phyloP scores from a whole-genome alignment of 208 protist species.

The Crithidia thermophila region DNA sequence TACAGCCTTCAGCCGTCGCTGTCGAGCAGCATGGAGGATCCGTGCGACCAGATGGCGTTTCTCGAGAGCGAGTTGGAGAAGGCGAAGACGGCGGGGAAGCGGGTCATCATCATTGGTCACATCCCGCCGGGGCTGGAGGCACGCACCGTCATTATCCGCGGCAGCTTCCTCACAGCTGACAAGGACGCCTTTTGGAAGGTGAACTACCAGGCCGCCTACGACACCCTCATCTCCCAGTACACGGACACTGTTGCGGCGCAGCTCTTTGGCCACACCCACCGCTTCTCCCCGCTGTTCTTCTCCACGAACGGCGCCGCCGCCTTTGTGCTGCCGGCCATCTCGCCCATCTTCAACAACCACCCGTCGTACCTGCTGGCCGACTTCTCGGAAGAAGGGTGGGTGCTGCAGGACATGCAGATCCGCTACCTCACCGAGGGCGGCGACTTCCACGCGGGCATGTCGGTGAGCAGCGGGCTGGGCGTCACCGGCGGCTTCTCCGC shows the following conservation, averaged over 20 bases:
- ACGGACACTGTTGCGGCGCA: constrained; percentile 46
- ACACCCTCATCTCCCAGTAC: constrained; percentile 49
- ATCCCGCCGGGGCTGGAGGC: constrained; percentile 62
- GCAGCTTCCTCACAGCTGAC: not conserved
- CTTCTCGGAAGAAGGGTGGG: constrained; percentile 39
- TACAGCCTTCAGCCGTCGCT: constrained; percentile 37
- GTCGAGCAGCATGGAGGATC: constrained; percentile 49
- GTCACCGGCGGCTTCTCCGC: constrained; percentile 29
- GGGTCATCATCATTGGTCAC: constrained; percentile 81
- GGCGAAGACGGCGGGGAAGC: constrained; percentile 37
- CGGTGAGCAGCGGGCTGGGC: constrained; percentile 35
- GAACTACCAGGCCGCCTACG: constrained; percentile 54
- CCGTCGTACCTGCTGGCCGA: constrained; percentile 72
- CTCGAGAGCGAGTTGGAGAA: constrained; percentile 42
- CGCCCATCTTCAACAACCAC: constrained; percentile 63
- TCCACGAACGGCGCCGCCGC: constrained; percentile 17
- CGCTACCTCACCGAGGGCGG: constrained; percentile 46
- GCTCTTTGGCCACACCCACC: constrained; percentile 81
- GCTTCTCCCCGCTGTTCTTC: constrained; percentile 52
- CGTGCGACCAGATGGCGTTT: constrained; percentile 76
- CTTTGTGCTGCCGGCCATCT: constrained; percentile 64
- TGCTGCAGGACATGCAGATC: constrained; percentile 42
- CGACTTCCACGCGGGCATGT: constrained; percentile 40
- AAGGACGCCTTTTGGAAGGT: constrained; percentile 85
- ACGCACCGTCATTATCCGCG: constrained; percentile 28